Evolutionary conservation across 768 basidiomycete species (phyloP).

Genomic region (Suillus occidentalis): DNA sequence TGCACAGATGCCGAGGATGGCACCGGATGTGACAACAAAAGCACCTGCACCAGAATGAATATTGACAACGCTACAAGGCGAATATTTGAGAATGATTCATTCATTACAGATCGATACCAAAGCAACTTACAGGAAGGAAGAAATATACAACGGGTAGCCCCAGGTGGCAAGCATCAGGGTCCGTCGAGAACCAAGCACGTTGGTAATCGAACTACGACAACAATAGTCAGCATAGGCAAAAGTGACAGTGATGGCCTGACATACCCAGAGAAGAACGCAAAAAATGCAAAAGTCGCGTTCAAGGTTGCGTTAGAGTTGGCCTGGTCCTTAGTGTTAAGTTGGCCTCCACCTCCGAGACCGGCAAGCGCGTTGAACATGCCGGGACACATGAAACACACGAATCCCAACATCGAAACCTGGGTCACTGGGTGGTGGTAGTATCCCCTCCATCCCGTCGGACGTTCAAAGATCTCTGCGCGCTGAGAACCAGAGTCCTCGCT

Average conservation of each 20-base stretch:
- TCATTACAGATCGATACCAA: background rate
- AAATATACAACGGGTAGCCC: conserved; percentile 53
- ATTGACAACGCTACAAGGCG: conserved; percentile 43
- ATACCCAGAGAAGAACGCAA: conserved; percentile 71
- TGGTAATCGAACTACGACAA: conserved; percentile 64
- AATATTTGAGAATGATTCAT: background rate
- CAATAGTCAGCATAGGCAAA: background rate
- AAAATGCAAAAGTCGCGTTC: conserved; percentile 64
- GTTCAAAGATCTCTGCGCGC: conserved; percentile 37
- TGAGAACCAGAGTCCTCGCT: conserved; percentile 32
- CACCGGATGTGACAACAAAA: conserved; percentile 51
- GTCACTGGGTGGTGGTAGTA: conserved; percentile 52
- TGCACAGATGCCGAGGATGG: conserved; percentile 49
- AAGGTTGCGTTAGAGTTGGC: conserved; percentile 70
- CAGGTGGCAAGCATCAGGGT: conserved; percentile 52
- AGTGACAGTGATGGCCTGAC: conserved; percentile 13
- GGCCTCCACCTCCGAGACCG: conserved; percentile 80
- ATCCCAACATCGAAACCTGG: conserved; percentile 55
- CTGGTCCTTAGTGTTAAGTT: conserved; percentile 59
- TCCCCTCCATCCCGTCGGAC: conserved; percentile 52
- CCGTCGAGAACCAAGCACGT: conserved; percentile 53
- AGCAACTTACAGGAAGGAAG: conserved; percentile 41
- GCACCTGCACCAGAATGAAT: conserved; percentile 38
- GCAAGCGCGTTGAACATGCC: conserved; percentile 81
- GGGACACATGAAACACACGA: conserved; percentile 58